phyloP scores from a whole-genome alignment of 768 basidiomycete genomes.

The Guyanaporus albipodus region DNA sequence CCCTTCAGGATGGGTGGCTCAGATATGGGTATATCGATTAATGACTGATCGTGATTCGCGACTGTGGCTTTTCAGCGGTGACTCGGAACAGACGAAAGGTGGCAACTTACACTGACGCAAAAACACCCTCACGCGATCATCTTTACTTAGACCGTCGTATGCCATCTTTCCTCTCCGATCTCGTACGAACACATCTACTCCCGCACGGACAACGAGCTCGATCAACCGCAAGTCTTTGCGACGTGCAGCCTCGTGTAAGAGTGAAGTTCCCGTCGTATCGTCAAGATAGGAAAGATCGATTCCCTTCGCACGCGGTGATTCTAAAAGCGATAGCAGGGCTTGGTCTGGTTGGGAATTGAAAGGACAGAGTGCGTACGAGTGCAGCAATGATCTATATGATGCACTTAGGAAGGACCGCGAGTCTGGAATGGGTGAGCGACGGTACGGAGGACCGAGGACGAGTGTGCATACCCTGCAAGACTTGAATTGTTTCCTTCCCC shows the following conservation, averaged over 20 bases:
- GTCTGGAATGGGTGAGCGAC: slow-evolving; percentile 41
- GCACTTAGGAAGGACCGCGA: slow-evolving; percentile 75
- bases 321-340: slow-evolving; percentile 54
- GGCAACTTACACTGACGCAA: slow-evolving; percentile 70
- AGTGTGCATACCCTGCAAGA: slow-evolving; percentile 59
- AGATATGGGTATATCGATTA: slow-evolving; percentile 48
- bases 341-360: slow-evolving; percentile 37
- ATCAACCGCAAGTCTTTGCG: slow-evolving; percentile 78
- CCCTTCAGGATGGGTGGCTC: slow-evolving; percentile 67
- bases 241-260: slow-evolving; percentile 84
- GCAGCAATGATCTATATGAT: slow-evolving; percentile 68
- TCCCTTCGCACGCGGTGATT: slow-evolving; percentile 62
- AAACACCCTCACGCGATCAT: slow-evolving; percentile 79
- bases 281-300: slow-evolving; percentile 82
- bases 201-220: slow-evolving; percentile 79
- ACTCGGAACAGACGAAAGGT: background rate
- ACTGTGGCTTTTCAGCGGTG: slow-evolving; percentile 39
- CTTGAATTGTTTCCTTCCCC: slow-evolving; percentile 57
- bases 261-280: slow-evolving; percentile 65
- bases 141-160: slow-evolving; percentile 66
- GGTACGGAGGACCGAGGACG: background rate
- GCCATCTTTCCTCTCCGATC: slow-evolving; percentile 70
- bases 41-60: slow-evolving; percentile 73
- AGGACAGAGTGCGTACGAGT: slow-evolving; percentile 67
- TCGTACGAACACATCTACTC: slow-evolving; percentile 85